These are phyloP conservation scores for Lippia alba DNA, from an alignment of 305 asterid species.

Conservation along the genomic window DNA sequence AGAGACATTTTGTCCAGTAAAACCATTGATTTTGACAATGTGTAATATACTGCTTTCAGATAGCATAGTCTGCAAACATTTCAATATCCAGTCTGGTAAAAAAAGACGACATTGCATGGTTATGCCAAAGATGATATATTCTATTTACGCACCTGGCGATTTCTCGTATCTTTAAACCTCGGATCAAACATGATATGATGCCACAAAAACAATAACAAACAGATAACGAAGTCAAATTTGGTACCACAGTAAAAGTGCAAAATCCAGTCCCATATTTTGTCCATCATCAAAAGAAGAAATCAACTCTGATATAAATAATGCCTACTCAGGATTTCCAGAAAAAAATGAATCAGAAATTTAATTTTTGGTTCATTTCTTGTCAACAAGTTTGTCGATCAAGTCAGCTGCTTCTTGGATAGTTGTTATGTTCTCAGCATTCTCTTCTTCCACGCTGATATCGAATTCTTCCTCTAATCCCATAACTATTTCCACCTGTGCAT, in stretches of 20 bases:
- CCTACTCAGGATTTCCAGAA: background rate
- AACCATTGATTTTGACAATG: background rate
- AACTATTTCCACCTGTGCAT: constrained; percentile 59
- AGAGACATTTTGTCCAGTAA: background rate
- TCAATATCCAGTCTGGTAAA: too few species aligned
- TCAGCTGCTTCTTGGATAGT: constrained; percentile 62
- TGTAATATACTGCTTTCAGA: too few species aligned
- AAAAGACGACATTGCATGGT: too few species aligned
- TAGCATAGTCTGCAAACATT: too few species aligned
- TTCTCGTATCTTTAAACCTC: too few species aligned
- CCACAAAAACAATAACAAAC: too few species aligned
- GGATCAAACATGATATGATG: too few species aligned
- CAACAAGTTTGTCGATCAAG: constrained; percentile 53
- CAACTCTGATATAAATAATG: background rate
- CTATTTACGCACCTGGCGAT: too few species aligned
- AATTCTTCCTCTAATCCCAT: constrained; percentile 63
- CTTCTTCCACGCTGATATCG: constrained; percentile 55
- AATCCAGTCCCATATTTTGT: constrained; percentile 12
- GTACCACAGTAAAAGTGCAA: background rate
- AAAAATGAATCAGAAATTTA: background rate
- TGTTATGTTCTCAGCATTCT: constrained; percentile 52
- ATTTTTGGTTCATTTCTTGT: constrained; percentile 21
- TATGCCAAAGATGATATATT: too few species aligned
- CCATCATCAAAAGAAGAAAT: background rate
- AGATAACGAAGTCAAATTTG: background rate